These are phyloP conservation scores for Penicillium silybi DNA, from an alignment of 495 filamentous ascomycete species.

Conservation along the genomic window DNA sequence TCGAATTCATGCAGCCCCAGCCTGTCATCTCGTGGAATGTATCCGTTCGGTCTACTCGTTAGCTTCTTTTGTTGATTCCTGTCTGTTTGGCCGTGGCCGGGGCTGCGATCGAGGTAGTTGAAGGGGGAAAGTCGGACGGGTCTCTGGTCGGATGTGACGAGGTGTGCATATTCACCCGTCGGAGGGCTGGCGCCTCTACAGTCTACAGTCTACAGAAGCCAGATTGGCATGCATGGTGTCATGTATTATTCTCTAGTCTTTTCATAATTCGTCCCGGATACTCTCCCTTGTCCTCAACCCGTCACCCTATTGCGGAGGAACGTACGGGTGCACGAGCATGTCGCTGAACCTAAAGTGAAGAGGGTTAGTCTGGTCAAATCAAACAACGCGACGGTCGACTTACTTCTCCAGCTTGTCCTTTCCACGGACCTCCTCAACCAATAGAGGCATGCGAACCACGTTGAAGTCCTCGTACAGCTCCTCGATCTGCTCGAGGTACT, in stretches of 20 bases:
- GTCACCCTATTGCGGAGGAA: constrained; percentile 60
- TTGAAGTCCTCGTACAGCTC: constrained; percentile 99
- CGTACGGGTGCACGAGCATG: constrained; percentile 84
- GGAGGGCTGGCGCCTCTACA: neutral
- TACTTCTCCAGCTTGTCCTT: constrained; percentile 87
- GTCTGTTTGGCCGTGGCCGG: neutral
- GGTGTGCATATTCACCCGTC: constrained; percentile 1
- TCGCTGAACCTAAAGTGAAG: constrained; percentile 64
- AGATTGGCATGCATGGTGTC: constrained; percentile 13
- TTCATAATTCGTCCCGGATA: constrained; percentile 43
- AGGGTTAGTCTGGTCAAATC: constrained; percentile 13
- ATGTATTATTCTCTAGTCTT: constrained; percentile 46
- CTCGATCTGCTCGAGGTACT: constrained; percentile 97
- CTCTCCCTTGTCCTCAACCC: constrained; percentile 13
- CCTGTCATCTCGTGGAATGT: neutral
- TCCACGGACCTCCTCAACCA: constrained; percentile 92
- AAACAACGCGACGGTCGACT: constrained; percentile 21
- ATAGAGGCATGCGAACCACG: constrained; percentile 92
- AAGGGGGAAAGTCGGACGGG: neutral
- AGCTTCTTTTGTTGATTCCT: too few relatives aligned
- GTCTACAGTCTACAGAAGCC: constrained; percentile 5
- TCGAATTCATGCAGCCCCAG: neutral
- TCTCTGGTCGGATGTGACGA: constrained; percentile 5
- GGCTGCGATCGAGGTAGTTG: neutral
- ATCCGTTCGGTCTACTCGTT: too few relatives aligned